Evolutionary conservation across 1,284 basidiomycete genomes (phyloP).

Genomic region (Trichosporon faecale): DNA sequence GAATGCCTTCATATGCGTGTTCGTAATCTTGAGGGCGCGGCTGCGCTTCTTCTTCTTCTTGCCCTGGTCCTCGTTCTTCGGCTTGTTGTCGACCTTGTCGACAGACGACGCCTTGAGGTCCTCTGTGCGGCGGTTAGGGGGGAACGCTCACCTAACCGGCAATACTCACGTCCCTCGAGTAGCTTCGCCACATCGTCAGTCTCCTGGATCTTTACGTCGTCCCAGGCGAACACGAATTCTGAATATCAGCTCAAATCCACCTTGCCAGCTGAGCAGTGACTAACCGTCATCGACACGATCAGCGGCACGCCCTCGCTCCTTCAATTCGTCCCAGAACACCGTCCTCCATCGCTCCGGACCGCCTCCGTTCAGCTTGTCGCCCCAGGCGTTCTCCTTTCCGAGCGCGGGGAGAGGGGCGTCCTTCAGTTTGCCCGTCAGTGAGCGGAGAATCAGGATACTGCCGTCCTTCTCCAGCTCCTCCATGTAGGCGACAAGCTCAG

Average conservation of each 20-base stretch:
- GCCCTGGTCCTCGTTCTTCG: conserved; percentile 27
- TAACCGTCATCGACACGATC: conserved; percentile 46
- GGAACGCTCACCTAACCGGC: too few species aligned
- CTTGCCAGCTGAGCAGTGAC: conserved; percentile 7
- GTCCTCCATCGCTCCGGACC: conserved; percentile 40
- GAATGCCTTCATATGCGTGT: conserved; percentile 50
- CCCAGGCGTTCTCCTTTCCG: conserved; percentile 43
- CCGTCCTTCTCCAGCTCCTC: conserved; percentile 41
- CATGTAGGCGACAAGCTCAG: conserved; percentile 24
- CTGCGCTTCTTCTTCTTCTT: conserved; percentile 45
- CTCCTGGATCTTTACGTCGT: conserved; percentile 43
- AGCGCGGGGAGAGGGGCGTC: conserved; percentile 44
- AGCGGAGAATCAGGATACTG: conserved; percentile 47
- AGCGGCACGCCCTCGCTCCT: conserved; percentile 40
- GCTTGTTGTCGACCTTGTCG: conserved; percentile 38
- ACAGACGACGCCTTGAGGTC: conserved; percentile 39
- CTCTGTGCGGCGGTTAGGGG: conserved; percentile 27
- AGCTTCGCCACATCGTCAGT: conserved; percentile 49
- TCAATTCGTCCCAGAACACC: conserved; percentile 49
- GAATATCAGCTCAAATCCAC: neutral
- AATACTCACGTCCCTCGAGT: conserved; percentile 39
- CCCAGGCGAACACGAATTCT: conserved; percentile 50
- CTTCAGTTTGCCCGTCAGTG: conserved; percentile 36
- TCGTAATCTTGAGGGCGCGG: conserved; percentile 49
- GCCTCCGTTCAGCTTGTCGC: conserved; percentile 37